Conservation (phyloP, 2,329 filamentous ascomycete species). For the Xylariaceae sp. region DNA sequence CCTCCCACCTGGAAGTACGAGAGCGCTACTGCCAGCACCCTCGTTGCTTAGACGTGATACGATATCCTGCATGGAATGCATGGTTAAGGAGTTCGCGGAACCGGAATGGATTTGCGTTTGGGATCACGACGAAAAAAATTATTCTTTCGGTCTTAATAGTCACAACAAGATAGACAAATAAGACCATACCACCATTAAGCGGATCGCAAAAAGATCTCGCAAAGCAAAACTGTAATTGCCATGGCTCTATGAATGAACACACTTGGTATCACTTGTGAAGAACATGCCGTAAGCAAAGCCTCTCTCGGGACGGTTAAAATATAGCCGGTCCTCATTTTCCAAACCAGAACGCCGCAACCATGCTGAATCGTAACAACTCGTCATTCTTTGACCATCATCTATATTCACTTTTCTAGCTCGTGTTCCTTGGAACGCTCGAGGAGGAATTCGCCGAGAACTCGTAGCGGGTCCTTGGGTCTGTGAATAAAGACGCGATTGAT, state of each 20-base stretch:
- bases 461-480: slow-evolving; percentile 65
- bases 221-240: too few species aligned
- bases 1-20: slow-evolving; percentile 99
- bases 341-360: slow-evolving; percentile 22
- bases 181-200: slow-evolving; percentile 9
- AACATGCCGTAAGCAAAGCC: too few species aligned
- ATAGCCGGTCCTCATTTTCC: slow-evolving; percentile 14
- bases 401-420: slow-evolving; percentile 36
- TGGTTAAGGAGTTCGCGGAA: slow-evolving; percentile 33
- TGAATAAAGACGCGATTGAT: slow-evolving; percentile 1
- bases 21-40: slow-evolving; percentile 90
- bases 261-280: slow-evolving; percentile 27
- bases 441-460: slow-evolving; percentile 66
- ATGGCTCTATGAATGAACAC: too few species aligned
- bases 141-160: slow-evolving; percentile 16
- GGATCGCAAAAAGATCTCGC: slow-evolving; percentile 19
- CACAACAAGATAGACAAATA: slow-evolving; percentile 19
- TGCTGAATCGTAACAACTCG: slow-evolving; percentile 11
- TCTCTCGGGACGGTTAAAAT: too few species aligned
- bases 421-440: slow-evolving; percentile 64
- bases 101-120: slow-evolving; percentile 28
- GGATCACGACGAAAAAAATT: slow-evolving; percentile 22
- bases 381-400: background rate
- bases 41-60: slow-evolving; percentile 70
- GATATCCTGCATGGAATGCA: slow-evolving; percentile 23